phyloP scores from a whole-genome alignment of 306 rosid species.

The Amphicarpaea edgeworthii region DNA sequence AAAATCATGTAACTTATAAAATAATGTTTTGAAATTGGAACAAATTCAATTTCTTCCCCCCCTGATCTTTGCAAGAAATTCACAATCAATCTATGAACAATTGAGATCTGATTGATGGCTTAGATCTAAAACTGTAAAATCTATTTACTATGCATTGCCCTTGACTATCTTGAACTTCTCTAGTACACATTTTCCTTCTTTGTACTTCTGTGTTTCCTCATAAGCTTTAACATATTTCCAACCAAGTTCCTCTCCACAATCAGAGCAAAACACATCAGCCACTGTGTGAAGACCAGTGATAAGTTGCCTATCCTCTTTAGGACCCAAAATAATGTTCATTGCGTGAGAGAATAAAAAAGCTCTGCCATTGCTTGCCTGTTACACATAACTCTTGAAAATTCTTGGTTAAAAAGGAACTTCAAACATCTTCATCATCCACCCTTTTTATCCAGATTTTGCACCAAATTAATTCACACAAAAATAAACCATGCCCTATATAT shows the following conservation, averaged over 20 bases:
- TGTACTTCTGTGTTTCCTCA: constrained; percentile 68
- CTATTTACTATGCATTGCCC: constrained; percentile 47
- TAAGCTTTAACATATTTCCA: constrained; percentile 76
- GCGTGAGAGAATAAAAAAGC: constrained; percentile 77
- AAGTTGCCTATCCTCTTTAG: constrained; percentile 56
- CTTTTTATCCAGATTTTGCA: neutral
- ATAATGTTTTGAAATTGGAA: constrained; percentile 26
- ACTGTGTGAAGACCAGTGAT: constrained; percentile 72
- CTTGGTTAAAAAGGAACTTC: constrained; percentile 18
- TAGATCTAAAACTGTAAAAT: neutral
- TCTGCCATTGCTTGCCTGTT: constrained; percentile 68
- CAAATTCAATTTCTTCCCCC: neutral
- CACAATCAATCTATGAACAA: constrained; percentile 34
- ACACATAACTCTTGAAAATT: constrained; percentile 35
- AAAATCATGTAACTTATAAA: constrained; percentile 5
- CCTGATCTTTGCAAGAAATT: constrained; percentile 32
- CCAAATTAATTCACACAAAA: constrained; percentile 8
- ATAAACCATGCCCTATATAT: neutral
- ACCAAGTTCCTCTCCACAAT: constrained; percentile 68
- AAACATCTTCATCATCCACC: neutral
- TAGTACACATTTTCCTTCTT: constrained; percentile 72
- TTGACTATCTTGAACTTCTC: constrained; percentile 70
- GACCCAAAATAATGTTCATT: constrained; percentile 61
- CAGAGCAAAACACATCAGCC: constrained; percentile 64
- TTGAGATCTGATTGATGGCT: constrained; percentile 40